These are phyloP conservation scores for Musa acuminata DNA, from an alignment of 176 grass and related monocot genomes.

Conservation along the genomic window DNA sequence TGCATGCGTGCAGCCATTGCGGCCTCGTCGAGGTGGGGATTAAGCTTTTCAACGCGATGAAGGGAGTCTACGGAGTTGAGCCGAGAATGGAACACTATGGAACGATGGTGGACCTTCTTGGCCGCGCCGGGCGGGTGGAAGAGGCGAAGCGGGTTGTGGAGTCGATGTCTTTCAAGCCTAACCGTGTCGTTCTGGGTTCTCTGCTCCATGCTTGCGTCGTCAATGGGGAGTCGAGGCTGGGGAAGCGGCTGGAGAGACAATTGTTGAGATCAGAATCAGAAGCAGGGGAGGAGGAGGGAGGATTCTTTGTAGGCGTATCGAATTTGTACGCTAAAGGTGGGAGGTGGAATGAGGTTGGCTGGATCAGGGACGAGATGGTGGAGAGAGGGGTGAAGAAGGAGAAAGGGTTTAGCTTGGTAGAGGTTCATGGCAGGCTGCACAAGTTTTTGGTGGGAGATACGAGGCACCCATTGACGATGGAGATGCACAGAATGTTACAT, in stretches of 20 bases:
- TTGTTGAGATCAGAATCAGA: background rate
- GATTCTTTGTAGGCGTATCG: conserved; percentile 19
- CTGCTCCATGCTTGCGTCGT: conserved; percentile 9
- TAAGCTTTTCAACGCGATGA: conserved; percentile 20
- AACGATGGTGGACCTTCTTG: conserved; percentile 16
- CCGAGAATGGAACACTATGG: conserved; percentile 30
- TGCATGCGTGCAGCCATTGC: conserved; percentile 21
- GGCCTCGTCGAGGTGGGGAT: conserved; percentile 11
- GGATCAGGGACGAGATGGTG: conserved; percentile 12
- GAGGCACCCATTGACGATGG: conserved; percentile 12
- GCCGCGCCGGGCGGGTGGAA: conserved; percentile 6
- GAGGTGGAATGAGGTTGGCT: conserved; percentile 18
- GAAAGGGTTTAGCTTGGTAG: conserved; percentile 19
- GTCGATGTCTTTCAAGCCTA: conserved; percentile 21
- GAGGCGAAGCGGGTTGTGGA: background rate
- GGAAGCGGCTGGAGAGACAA: conserved; percentile 7
- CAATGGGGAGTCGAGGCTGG: background rate
- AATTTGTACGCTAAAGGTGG: conserved; percentile 15
- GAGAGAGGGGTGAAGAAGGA: conserved; percentile 23
- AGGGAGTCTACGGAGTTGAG: conserved; percentile 1
- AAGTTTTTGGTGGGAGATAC: conserved; percentile 22
- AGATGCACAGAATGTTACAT: conserved; percentile 6
- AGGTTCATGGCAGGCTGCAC: conserved; percentile 10
- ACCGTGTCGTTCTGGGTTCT: conserved; percentile 11
- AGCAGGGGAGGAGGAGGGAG: conserved; percentile 6